A percentile compares a stretch with the other conserved stretches of the same genome.
Evolutionary conservation across 148 eudicot genomes (phyloP).

Genomic region (Rhododendron griersonianum): DNA sequence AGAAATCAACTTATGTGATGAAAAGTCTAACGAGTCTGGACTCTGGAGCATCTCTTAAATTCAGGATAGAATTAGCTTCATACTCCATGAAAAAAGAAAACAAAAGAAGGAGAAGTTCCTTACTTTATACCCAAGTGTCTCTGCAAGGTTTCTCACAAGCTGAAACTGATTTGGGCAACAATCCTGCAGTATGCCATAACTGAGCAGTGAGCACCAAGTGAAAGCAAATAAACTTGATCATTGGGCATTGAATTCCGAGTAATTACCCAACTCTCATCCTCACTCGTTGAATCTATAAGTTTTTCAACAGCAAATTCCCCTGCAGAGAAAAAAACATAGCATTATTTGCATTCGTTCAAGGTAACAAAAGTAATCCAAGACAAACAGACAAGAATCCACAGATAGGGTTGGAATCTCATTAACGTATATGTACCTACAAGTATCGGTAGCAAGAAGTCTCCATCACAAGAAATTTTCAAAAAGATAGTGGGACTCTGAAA

Average conservation of each 20-base stretch:
- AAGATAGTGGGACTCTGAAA: slow-evolving; percentile 69
- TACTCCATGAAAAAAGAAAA: slow-evolving; percentile 15
- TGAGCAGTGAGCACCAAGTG: slow-evolving; percentile 7
- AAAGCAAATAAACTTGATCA: background rate
- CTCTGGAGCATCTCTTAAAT: background rate
- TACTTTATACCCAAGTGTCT: slow-evolving; percentile 63
- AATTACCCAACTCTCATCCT: slow-evolving; percentile 51
- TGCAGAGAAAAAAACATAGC: slow-evolving; percentile 23
- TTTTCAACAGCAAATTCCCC: slow-evolving; percentile 69
- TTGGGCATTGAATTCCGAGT: background rate
- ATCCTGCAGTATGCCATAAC: slow-evolving; percentile 38
- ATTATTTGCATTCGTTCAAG: background rate
- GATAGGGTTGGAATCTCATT: slow-evolving; percentile 2
- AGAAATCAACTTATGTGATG: background rate
- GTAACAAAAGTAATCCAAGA: background rate
- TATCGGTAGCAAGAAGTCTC: slow-evolving; percentile 68
- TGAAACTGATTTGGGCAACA: slow-evolving; percentile 52
- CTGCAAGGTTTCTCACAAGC: slow-evolving; percentile 40
- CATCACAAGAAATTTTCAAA: slow-evolving; percentile 78
- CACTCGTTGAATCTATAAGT: slow-evolving; percentile 51
- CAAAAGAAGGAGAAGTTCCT: background rate
- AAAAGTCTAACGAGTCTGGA: background rate
- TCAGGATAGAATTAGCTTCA: slow-evolving; percentile 1
- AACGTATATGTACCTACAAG: slow-evolving; percentile 51
- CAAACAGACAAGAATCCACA: slow-evolving; percentile 12